These are phyloP conservation scores for Fomitopsis schrenkii DNA, from an alignment of 1,284 basidiomycete genomes.

Conservation along the genomic window DNA sequence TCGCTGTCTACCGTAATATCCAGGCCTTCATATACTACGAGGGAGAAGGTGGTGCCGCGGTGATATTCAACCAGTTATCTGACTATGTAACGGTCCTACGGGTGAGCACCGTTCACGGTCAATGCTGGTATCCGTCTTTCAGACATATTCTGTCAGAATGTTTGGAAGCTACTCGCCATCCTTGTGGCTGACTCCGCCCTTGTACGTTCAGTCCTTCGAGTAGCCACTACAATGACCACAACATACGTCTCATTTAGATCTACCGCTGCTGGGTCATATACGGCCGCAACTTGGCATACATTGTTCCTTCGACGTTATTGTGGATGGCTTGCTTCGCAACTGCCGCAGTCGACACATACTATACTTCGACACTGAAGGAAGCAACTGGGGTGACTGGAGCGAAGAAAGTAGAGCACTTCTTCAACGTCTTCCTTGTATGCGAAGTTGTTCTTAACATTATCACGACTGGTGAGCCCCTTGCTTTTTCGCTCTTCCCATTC, in stretches of 20 bases:
- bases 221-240: too few relatives aligned
- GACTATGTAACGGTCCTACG: constrained; percentile 21
- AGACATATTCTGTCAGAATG: neutral
- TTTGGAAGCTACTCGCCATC: neutral
- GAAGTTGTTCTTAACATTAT: neutral
- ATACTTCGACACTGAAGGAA: neutral
- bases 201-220: neutral
- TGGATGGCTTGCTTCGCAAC: constrained; percentile 14
- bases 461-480: neutral
- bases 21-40: constrained; percentile 20
- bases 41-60: constrained; percentile 15
- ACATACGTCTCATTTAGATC: neutral
- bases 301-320: constrained; percentile 14
- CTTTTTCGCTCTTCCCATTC: neutral
- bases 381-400: neutral
- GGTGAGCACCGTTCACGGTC: neutral
- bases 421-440: neutral
- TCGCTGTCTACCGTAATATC: constrained; percentile 19
- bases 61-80: constrained; percentile 18
- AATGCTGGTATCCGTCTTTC: neutral
- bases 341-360: neutral
- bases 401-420: neutral
- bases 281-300: constrained; percentile 9
- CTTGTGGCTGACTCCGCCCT: constrained; percentile 1
- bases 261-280: constrained; percentile 25